Evolutionary conservation across 768 basidiomycete genomes (phyloP).

Genomic region (Phylloporus scabripes): DNA sequence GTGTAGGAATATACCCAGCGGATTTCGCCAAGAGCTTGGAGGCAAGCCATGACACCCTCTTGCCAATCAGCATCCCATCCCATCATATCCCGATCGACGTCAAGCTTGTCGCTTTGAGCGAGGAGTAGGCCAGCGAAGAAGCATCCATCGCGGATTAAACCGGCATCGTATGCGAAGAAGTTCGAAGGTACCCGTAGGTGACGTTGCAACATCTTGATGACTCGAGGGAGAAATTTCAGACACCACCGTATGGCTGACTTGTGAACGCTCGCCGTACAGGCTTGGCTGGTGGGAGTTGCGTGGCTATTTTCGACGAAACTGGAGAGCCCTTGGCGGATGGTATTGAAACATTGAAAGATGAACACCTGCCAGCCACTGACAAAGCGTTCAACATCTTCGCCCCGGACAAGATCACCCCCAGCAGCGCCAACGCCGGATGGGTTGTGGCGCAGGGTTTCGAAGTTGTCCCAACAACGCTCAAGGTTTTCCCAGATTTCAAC

Average conservation of each 20-base stretch:
- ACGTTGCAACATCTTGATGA: conserved; percentile 47
- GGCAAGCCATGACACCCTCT: conserved; percentile 44
- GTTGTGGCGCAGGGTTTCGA: conserved; percentile 56
- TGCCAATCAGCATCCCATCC: conserved; percentile 29
- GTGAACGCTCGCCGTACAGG: conserved; percentile 44
- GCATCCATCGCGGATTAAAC: conserved; percentile 82
- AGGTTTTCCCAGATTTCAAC: conserved; percentile 81
- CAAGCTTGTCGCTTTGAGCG: conserved; percentile 47
- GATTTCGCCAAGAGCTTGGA: conserved; percentile 75
- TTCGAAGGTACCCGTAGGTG: conserved; percentile 39
- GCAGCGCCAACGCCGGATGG: conserved; percentile 38
- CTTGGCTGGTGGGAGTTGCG: conserved; percentile 40
- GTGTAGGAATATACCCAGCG: conserved; percentile 76
- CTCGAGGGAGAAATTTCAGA: conserved; percentile 42
- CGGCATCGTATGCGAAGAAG: conserved; percentile 83
- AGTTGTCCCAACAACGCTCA: conserved; percentile 78
- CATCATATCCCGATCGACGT: conserved; percentile 11
- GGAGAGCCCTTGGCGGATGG: conserved; percentile 72
- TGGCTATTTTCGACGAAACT: conserved; percentile 40
- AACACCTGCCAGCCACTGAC: conserved; percentile 89
- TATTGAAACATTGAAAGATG: conserved; percentile 88
- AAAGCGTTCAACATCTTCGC: conserved; percentile 59
- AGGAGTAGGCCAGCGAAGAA: conserved; percentile 81
- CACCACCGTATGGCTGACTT: conserved; percentile 45
- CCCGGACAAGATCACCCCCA: conserved; percentile 31